Conservation (phyloP, 1,284 basidiomycete species). For the Cutaneotrichosporon mucoides region DNA sequence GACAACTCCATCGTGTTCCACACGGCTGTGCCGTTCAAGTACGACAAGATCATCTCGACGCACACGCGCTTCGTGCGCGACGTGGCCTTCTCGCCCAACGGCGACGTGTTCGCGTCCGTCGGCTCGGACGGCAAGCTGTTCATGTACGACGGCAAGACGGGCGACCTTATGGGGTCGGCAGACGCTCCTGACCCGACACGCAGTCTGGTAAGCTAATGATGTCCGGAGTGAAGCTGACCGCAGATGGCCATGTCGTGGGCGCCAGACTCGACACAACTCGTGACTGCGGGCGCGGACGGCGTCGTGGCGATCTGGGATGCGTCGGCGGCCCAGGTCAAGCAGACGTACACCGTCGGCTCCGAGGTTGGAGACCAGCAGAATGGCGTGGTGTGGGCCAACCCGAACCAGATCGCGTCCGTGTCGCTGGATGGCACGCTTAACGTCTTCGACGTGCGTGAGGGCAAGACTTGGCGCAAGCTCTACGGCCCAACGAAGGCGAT, state of each 20-base stretch:
- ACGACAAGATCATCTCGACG: slow-evolving; percentile 79
- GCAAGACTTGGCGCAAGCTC: slow-evolving; percentile 60
- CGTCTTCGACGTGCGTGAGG: slow-evolving; percentile 70
- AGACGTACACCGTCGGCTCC: slow-evolving; percentile 66
- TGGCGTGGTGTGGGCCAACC: slow-evolving; percentile 76
- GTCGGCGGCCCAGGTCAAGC: slow-evolving; percentile 61
- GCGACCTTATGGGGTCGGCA: slow-evolving; percentile 69
- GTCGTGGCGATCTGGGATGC: slow-evolving; percentile 88
- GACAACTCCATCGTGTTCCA: slow-evolving; percentile 75
- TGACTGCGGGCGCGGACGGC: slow-evolving; percentile 82
- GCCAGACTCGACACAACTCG: slow-evolving; percentile 66
- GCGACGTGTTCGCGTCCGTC: slow-evolving; percentile 79
- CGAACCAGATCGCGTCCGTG: slow-evolving; percentile 72
- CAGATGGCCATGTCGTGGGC: slow-evolving; percentile 71
- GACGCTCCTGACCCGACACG: slow-evolving; percentile 53
- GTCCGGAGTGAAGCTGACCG: slow-evolving; percentile 50
- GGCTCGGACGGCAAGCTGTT: slow-evolving; percentile 87
- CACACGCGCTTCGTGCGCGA: slow-evolving; percentile 96
- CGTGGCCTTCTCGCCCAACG: slow-evolving; percentile 74
- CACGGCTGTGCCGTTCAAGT: slow-evolving; percentile 80
- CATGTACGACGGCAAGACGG: slow-evolving; percentile 86
- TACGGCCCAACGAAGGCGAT: slow-evolving; percentile 74
- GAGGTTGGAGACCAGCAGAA: slow-evolving; percentile 74
- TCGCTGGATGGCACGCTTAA: slow-evolving; percentile 80
- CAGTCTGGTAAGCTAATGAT: slow-evolving; percentile 51